Conservation (phyloP, 2,329 filamentous ascomycete genomes). For the Ophiocordyceps camponoti-floridani region DNA sequence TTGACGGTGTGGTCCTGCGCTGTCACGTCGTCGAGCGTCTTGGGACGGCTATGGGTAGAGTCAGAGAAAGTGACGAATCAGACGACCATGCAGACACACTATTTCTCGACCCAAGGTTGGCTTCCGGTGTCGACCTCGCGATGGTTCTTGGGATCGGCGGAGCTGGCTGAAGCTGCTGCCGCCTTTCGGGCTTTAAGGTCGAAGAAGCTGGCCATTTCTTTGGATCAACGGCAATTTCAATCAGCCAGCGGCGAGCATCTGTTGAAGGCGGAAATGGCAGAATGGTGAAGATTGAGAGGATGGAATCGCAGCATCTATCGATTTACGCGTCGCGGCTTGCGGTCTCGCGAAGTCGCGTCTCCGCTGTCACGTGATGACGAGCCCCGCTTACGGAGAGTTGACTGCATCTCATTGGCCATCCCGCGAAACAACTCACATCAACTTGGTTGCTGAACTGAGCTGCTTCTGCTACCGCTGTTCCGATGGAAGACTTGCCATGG, state of each 20-base stretch:
- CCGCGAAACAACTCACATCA: too few species aligned
- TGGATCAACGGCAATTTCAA: background rate
- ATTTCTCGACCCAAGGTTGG: constrained; percentile 99
- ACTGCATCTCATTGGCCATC: too few species aligned
- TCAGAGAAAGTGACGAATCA: background rate
- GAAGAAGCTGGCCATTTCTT: constrained; percentile 74
- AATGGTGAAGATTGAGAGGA: background rate
- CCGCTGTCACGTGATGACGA: background rate
- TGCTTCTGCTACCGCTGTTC: too few species aligned
- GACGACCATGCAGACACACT: constrained; percentile 35
- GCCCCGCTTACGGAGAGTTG: background rate
- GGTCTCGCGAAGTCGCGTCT: background rate
- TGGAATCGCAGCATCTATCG: constrained; percentile 5
- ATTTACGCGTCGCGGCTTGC: constrained; percentile 10
- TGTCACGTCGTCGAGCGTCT: constrained; percentile 83
- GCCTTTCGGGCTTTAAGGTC: constrained; percentile 83
- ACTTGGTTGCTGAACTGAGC: too few species aligned
- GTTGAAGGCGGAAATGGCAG: background rate
- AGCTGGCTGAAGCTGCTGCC: constrained; percentile 46
- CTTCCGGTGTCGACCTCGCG: constrained; percentile 40
- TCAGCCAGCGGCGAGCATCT: background rate
- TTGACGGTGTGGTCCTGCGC: constrained; percentile 95
- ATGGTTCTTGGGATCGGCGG: constrained; percentile 45
- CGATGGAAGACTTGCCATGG: too few species aligned
- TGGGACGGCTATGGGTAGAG: constrained; percentile 52